phyloP scores from a whole-genome alignment of 2,329 filamentous ascomycete genomes.

The Aspergillus pseudoterreus region DNA sequence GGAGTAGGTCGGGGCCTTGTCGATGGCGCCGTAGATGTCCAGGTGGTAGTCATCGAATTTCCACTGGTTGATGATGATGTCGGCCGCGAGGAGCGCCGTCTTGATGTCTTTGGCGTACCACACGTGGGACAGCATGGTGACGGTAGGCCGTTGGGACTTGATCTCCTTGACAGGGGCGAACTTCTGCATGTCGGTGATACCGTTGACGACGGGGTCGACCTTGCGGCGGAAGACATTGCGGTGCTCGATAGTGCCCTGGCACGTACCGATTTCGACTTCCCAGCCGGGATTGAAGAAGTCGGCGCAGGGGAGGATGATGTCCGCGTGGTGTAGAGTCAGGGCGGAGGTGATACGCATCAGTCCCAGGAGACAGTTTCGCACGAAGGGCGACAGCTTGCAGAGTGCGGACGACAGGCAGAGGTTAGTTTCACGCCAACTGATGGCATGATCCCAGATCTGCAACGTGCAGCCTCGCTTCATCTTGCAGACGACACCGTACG shows the following conservation, averaged over 20 bases:
- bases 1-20: slow-evolving; percentile 60
- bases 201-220: slow-evolving; percentile 63
- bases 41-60: slow-evolving; percentile 63
- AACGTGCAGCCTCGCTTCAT: slow-evolving; percentile 57
- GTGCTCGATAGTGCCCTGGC: slow-evolving; percentile 54
- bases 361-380: slow-evolving; percentile 47
- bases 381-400: slow-evolving; percentile 48
- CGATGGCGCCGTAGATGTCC: slow-evolving; percentile 61
- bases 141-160: slow-evolving; percentile 56
- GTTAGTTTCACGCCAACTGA: slow-evolving; percentile 57
- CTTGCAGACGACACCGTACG: slow-evolving; percentile 61
- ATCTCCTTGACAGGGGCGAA: slow-evolving; percentile 60
- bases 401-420: slow-evolving; percentile 49
- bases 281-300: slow-evolving; percentile 64
- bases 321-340: slow-evolving; percentile 53
- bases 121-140: slow-evolving; percentile 61
- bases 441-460: slow-evolving; percentile 63
- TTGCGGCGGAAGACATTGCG: slow-evolving; percentile 57
- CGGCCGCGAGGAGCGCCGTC: slow-evolving; percentile 59
- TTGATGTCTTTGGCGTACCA: slow-evolving; percentile 60
- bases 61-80: slow-evolving; percentile 63
- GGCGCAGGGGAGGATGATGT: slow-evolving; percentile 55
- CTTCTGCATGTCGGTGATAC: slow-evolving; percentile 61
- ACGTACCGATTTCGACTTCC: slow-evolving; percentile 60
- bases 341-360: slow-evolving; percentile 48